Conservation (phyloP, 2,329 filamentous ascomycete species). For the Akanthomyces uredinophilus region DNA sequence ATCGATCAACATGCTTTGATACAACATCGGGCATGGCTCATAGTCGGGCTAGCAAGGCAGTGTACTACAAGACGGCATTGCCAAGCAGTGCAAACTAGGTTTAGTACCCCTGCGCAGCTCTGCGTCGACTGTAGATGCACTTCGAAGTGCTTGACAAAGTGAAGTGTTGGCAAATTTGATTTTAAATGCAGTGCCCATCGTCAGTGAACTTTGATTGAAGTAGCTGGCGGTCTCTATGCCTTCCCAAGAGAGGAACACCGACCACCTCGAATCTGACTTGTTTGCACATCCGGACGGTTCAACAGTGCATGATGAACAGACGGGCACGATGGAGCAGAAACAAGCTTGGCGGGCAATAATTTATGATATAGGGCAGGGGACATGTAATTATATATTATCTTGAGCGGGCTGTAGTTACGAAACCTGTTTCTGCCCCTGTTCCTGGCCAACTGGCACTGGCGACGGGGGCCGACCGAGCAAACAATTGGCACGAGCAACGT, state of each 20-base stretch:
- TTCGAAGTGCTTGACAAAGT: no score
- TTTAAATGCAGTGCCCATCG: neutral
- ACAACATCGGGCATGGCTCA: neutral
- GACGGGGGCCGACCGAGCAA: neutral
- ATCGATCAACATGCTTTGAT: neutral
- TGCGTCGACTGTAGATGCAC: no score
- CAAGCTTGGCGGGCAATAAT: no score
- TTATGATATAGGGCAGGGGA: no score
- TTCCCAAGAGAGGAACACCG: neutral
- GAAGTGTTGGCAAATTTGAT: no score
- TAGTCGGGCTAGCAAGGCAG: no score
- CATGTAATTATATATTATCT: neutral
- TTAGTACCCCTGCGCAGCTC: no score
- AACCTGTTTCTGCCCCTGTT: constrained; percentile 6
- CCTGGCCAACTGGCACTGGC: neutral
- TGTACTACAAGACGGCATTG: no score
- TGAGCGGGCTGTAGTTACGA: neutral
- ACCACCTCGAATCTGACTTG: neutral
- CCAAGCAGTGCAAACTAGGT: no score
- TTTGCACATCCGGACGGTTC: neutral
- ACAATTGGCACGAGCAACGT: neutral
- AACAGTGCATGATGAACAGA: neutral
- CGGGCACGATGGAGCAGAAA: neutral
- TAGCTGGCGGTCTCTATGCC: neutral
- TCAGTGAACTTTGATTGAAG: neutral